Percentiles rank a stretch among this genome's conserved stretches.
Evolutionary conservation across 2,329 filamentous ascomycete genomes (phyloP).

Genomic region (Aspergillus unguis): DNA sequence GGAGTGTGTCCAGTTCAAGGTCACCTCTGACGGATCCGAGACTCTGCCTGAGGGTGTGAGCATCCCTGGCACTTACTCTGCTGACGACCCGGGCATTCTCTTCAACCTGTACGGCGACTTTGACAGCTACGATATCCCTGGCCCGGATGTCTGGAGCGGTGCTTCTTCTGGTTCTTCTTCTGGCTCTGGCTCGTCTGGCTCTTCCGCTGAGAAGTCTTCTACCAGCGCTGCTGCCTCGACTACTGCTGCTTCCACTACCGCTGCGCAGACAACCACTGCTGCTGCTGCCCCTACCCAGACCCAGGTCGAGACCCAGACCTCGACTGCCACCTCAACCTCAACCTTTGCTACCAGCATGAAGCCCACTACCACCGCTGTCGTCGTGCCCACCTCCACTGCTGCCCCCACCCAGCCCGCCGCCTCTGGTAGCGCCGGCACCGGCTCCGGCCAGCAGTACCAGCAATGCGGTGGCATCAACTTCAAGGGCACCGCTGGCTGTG

Average conservation of each 20-base stretch:
- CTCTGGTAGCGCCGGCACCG: conserved; percentile 2
- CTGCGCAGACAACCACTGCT: conserved; percentile 6
- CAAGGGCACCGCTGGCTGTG: conserved; percentile 15
- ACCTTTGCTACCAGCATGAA: background rate
- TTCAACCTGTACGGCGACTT: conserved; percentile 21
- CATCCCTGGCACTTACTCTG: conserved; percentile 20
- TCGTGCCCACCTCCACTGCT: background rate
- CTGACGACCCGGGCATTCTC: conserved; percentile 17
- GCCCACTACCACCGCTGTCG: background rate
- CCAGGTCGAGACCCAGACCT: background rate
- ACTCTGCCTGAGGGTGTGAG: conserved; percentile 19
- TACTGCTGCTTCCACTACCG: conserved; percentile 1
- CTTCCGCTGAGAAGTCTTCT: conserved; percentile 1
- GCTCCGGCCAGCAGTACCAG: conserved; percentile 13
- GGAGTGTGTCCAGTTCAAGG: conserved; percentile 24
- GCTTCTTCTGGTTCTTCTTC: conserved; percentile 14
- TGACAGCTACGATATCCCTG: conserved; percentile 21
- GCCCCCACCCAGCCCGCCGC: background rate
- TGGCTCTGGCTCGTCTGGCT: conserved; percentile 7
- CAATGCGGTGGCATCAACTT: conserved; percentile 20
- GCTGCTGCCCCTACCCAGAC: background rate
- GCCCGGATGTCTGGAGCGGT: conserved; percentile 23
- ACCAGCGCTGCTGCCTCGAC: conserved; percentile 2
- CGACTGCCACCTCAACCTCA: background rate
- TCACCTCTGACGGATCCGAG: conserved; percentile 20